phyloP scores from a whole-genome alignment of 495 filamentous ascomycete genomes.

The Trypethelium eluteriae region DNA sequence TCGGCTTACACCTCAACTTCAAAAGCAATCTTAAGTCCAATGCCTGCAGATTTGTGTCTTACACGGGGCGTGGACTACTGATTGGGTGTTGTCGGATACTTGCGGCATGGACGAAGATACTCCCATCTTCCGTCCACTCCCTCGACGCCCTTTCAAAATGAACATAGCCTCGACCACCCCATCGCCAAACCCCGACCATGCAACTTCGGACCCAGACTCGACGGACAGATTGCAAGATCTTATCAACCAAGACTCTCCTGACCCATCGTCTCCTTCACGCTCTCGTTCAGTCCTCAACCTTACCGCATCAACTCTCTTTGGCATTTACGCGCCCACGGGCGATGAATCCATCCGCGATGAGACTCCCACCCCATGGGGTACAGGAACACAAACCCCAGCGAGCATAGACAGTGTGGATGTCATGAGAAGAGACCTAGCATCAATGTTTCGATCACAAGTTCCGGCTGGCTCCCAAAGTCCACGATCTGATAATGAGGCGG shows the following conservation, averaged over 20 bases:
- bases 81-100: neutral
- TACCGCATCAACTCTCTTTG: constrained; percentile 78
- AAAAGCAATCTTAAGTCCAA: neutral
- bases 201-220: neutral
- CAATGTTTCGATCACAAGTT: neutral
- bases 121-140: neutral
- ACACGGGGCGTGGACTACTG: neutral
- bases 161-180: neutral
- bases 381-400: constrained; percentile 57
- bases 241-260: neutral
- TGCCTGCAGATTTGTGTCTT: neutral
- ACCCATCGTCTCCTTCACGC: constrained; percentile 31
- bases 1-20: neutral
- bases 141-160: constrained; percentile 6
- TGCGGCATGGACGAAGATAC: neutral
- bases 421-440: constrained; percentile 13
- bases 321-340: constrained; percentile 73
- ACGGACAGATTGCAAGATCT: neutral
- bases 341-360: constrained; percentile 43
- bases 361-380: constrained; percentile 58
- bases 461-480: neutral
- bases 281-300: constrained; percentile 77
- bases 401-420: constrained; percentile 28
- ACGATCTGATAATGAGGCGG: neutral
- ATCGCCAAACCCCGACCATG: neutral